Percentiles rank a stretch among this genome's conserved stretches.
phyloP scores from a whole-genome alignment of 2,329 filamentous ascomycete species.

The Ascochyta lentis region DNA sequence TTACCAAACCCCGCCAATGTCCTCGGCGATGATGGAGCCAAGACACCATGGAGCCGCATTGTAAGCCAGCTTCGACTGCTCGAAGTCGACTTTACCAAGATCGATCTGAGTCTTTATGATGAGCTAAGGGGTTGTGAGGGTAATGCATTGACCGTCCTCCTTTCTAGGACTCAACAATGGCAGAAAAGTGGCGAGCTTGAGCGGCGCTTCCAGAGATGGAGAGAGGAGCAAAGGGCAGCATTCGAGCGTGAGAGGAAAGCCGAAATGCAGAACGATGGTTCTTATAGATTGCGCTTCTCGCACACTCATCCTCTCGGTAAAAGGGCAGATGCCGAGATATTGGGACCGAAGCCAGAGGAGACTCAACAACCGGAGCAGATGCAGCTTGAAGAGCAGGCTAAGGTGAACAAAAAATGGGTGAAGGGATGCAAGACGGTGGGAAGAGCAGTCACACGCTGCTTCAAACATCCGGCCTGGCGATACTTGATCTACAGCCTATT shows the following conservation, averaged over 20 bases:
- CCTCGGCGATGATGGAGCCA: background rate
- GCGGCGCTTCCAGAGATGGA: slow-evolving; percentile 2
- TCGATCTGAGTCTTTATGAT: background rate
- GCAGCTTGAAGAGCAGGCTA: background rate
- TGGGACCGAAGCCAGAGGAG: no score
- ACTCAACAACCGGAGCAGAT: background rate
- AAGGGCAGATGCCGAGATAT: no score
- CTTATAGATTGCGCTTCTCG: no score
- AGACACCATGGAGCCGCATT: slow-evolving; percentile 1
- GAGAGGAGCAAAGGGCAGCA: background rate
- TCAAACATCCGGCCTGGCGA: slow-evolving; percentile 3
- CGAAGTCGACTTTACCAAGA: background rate
- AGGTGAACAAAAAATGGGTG: background rate
- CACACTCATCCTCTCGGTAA: no score
- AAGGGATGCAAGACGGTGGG: no score
- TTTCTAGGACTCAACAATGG: background rate
- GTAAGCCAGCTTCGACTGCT: background rate
- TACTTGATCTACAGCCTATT: background rate
- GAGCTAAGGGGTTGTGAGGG: background rate
- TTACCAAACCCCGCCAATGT: slow-evolving; percentile 9
- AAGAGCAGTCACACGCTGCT: background rate
- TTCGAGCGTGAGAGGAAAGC: background rate
- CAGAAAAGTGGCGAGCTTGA: slow-evolving; percentile 2
- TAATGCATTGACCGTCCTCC: background rate
- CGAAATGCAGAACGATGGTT: no score